These are phyloP conservation scores for Phlebopus sp. DNA, from an alignment of 1,284 basidiomycete species.

Conservation along the genomic window DNA sequence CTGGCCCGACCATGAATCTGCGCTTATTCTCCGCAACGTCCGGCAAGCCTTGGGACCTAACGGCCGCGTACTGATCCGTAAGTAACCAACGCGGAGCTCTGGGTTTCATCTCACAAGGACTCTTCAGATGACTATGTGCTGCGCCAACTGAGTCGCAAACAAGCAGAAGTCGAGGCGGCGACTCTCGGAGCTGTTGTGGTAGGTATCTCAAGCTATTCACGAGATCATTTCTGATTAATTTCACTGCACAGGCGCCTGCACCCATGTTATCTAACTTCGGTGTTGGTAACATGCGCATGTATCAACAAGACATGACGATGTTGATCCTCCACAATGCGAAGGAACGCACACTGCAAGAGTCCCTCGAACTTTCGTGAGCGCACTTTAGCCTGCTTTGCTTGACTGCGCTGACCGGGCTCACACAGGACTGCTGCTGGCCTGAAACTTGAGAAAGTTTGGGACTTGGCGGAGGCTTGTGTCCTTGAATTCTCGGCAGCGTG, in stretches of 20 bases:
- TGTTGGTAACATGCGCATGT: conserved; percentile 28
- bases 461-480: conserved; percentile 28
- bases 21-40: conserved; percentile 26
- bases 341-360: conserved; percentile 32
- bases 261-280: conserved; percentile 37
- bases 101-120: not conserved
- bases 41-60: conserved; percentile 25
- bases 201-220: not conserved
- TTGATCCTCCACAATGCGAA: conserved; percentile 28
- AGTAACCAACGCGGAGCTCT: conserved; percentile 1
- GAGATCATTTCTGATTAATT: not conserved
- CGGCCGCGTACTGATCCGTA: conserved; percentile 31
- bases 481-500: conserved; percentile 30
- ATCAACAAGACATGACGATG: conserved; percentile 34
- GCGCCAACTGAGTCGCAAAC: conserved; percentile 16
- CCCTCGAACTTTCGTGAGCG: conserved; percentile 29
- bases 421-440: conserved; percentile 16
- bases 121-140: conserved; percentile 25
- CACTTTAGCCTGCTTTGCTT: not conserved
- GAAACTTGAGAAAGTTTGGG: conserved; percentile 34
- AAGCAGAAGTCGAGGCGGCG: conserved; percentile 12
- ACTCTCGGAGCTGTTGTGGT: conserved; percentile 17
- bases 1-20: conserved; percentile 29
- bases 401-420: conserved; percentile 4
- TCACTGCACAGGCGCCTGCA: conserved; percentile 30